These are phyloP conservation scores for Xylaria sp. DNA, from an alignment of 2,329 filamentous ascomycete genomes.

Conservation along the genomic window DNA sequence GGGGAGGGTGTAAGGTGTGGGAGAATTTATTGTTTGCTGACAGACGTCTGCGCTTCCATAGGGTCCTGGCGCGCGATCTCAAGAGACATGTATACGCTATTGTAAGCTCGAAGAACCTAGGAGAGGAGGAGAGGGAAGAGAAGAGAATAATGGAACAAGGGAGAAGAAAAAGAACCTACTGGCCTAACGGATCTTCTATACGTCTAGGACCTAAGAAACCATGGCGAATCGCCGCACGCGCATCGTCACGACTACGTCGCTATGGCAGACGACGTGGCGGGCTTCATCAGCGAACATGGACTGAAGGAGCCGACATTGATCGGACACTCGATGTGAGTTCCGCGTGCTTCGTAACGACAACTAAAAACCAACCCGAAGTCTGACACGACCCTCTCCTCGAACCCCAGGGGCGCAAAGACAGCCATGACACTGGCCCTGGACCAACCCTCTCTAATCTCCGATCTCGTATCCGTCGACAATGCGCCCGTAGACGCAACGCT, in stretches of 20 bases:
- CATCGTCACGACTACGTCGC: conserved; percentile 79
- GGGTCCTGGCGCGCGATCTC: conserved; percentile 82
- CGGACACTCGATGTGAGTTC: conserved; percentile 86
- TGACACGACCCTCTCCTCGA: conserved; percentile 4
- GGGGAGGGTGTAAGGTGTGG: not conserved
- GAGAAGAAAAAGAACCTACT: not conserved
- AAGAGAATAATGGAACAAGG: not conserved
- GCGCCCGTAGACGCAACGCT: conserved; percentile 85
- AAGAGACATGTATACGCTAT: conserved; percentile 83
- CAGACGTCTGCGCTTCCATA: conserved; percentile 50
- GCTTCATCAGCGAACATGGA: conserved; percentile 78
- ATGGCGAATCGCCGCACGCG: conserved; percentile 87
- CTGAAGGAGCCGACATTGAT: conserved; percentile 81
- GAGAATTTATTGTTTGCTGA: conserved; percentile 3
- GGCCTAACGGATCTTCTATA: conserved; percentile 34
- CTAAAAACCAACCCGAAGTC: not conserved
- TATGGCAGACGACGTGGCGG: conserved; percentile 84
- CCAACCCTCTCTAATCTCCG: conserved; percentile 72
- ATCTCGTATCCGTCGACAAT: conserved; percentile 89
- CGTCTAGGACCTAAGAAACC: conserved; percentile 84
- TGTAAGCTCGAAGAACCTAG: conserved; percentile 57
- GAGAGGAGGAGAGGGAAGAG: too few species aligned
- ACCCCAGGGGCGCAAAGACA: conserved; percentile 78
- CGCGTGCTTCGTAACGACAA: not conserved
- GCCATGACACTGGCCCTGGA: conserved; percentile 87